Percentiles rank a stretch among this genome's conserved stretches.
phyloP scores from a whole-genome alignment of 331 rosid genomes.

The Acacia concinna region DNA sequence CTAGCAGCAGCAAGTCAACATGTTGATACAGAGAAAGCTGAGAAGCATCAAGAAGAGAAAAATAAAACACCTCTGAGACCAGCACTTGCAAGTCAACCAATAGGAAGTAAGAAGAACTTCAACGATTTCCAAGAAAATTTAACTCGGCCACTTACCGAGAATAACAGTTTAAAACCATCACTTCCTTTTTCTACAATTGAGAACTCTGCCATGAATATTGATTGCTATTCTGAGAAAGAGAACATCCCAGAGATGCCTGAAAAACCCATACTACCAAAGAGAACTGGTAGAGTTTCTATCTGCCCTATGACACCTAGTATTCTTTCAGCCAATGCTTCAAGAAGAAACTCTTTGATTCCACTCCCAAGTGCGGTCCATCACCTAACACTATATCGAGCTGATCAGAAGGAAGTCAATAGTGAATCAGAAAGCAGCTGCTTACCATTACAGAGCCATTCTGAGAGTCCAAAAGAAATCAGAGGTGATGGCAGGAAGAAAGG shows the following conservation, averaged over 20 bases:
- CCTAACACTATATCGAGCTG: conserved; percentile 44
- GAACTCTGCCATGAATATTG: conserved; percentile 56
- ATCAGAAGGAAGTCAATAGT: conserved; percentile 49
- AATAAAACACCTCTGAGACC: conserved; percentile 45
- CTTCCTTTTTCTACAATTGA: conserved; percentile 55
- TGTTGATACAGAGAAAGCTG: conserved; percentile 85
- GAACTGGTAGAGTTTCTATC: conserved; percentile 74
- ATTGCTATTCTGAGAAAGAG: conserved; percentile 67
- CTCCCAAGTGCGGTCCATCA: conserved; percentile 59
- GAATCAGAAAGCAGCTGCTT: conserved; percentile 49
- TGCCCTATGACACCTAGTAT: conserved; percentile 60
- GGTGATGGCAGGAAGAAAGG: conserved; percentile 57
- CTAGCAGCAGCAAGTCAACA: conserved; percentile 71
- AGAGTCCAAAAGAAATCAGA: conserved; percentile 73
- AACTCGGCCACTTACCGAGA: conserved; percentile 55
- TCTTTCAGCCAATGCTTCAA: conserved; percentile 51
- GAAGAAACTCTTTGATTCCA: conserved; percentile 86
- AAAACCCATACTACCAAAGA: conserved; percentile 51
- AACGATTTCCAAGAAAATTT: conserved; percentile 58
- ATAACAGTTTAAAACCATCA: conserved; percentile 46
- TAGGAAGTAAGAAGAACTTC: conserved; percentile 54
- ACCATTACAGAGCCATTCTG: conserved; percentile 53
- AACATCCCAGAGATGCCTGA: conserved; percentile 73
- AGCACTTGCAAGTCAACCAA: conserved; percentile 47
- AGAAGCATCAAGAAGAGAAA: conserved; percentile 82